phyloP scores from a whole-genome alignment of 345 rosid species.

The Boechera divaricarpa region DNA sequence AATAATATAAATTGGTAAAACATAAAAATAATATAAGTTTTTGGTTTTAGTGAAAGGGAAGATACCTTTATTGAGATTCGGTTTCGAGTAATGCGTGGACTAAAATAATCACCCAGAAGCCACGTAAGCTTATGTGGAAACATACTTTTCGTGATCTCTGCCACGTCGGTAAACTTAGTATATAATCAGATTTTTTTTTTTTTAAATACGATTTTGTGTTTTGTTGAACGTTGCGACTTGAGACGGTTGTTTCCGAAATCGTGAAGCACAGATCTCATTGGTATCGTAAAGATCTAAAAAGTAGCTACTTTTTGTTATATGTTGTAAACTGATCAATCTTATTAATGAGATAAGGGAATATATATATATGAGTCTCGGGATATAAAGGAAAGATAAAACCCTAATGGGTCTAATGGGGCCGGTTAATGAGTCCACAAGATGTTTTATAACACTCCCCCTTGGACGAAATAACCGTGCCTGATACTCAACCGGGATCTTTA shows the following conservation, averaged over 20 bases:
- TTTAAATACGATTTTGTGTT: neutral
- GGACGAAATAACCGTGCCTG: no score
- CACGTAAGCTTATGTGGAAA: neutral
- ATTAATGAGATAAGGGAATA: no score
- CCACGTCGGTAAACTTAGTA: neutral
- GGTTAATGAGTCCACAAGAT: no score
- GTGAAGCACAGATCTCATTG: neutral
- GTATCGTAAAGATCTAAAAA: neutral
- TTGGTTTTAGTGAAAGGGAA: constrained; percentile 10
- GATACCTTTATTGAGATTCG: constrained; percentile 8
- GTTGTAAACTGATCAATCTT: no score
- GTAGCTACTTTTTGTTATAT: neutral
- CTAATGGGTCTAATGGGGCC: no score
- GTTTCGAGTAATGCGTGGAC: neutral
- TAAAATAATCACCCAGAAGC: neutral
- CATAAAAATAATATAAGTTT: neutral
- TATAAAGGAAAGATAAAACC: no score
- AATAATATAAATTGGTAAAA: no score
- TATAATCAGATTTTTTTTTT: neutral
- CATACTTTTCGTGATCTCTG: neutral
- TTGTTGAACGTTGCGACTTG: neutral
- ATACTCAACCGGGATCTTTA: no score
- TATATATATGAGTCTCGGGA: no score
- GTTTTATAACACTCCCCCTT: no score
- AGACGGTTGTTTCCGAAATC: neutral